Evolutionary conservation across 106 monocot genomes (phyloP).

Genomic region (Acanthochlamys bracteata): DNA sequence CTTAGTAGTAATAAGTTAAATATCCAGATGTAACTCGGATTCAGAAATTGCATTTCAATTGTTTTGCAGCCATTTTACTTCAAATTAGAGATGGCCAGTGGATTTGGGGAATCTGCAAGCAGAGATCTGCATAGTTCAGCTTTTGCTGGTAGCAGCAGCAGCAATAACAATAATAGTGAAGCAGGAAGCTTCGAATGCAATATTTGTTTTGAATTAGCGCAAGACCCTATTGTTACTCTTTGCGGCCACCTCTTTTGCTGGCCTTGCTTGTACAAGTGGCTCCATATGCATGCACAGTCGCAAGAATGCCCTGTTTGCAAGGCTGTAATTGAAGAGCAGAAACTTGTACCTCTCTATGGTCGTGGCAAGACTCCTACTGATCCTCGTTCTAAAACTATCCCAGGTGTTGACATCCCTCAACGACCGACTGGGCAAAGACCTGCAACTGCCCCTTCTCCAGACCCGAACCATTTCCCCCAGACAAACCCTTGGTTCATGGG

Average conservation of each 20-base stretch:
- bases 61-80: too few relatives aligned
- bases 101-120: conserved; percentile 28
- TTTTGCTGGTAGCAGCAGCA: conserved; percentile 19
- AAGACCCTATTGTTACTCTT: conserved; percentile 75
- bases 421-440: conserved; percentile 62
- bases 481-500: conserved; percentile 44
- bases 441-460: conserved; percentile 38
- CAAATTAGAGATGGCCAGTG: conserved; percentile 24
- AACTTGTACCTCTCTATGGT: conserved; percentile 72
- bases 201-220: conserved; percentile 79
- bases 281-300: conserved; percentile 49
- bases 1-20: too few relatives aligned
- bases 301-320: conserved; percentile 87
- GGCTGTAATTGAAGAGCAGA: conserved; percentile 55
- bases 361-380: conserved; percentile 55
- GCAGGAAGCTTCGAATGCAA: conserved; percentile 75
- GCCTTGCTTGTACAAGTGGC: conserved; percentile 85
- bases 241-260: conserved; percentile 90
- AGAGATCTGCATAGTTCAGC: conserved; percentile 11
- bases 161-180: conserved; percentile 26
- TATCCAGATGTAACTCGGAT: too few relatives aligned
- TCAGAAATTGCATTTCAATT: too few relatives aligned
- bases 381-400: conserved; percentile 42
- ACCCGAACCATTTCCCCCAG: conserved; percentile 38
- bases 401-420: conserved; percentile 52